Evolutionary conservation across 768 basidiomycete genomes (phyloP).

Genomic region (Filobasidium wieringae): DNA sequence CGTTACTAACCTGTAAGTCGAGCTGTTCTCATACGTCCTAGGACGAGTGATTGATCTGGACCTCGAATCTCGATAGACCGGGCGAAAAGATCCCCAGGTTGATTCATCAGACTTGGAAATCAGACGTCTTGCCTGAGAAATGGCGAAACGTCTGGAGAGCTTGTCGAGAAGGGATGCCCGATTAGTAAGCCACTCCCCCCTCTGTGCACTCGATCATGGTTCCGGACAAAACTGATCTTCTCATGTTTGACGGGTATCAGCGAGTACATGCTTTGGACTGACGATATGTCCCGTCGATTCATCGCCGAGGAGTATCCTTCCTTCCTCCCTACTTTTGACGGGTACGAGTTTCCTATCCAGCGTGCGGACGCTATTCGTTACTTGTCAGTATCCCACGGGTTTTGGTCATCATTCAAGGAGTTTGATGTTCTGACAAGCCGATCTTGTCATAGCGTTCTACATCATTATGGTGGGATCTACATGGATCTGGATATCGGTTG

Average conservation of each 20-base stretch:
- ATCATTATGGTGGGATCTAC: slow-evolving; percentile 91
- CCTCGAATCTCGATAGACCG: slow-evolving; percentile 41
- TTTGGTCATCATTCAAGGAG: neutral
- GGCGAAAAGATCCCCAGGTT: slow-evolving; percentile 77
- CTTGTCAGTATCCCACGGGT: slow-evolving; percentile 42
- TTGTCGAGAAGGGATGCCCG: slow-evolving; percentile 83
- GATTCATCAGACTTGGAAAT: slow-evolving; percentile 98
- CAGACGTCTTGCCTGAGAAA: slow-evolving; percentile 63
- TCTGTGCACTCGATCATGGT: slow-evolving; percentile 13
- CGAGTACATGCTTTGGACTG: slow-evolving; percentile 96
- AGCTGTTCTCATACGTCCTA: neutral
- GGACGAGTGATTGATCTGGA: neutral
- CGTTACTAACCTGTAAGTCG: slow-evolving; percentile 30
- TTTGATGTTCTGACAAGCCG: neutral
- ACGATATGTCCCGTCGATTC: slow-evolving; percentile 76
- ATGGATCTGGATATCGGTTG: slow-evolving; percentile 96
- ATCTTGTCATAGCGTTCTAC: slow-evolving; percentile 48
- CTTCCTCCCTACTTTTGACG: slow-evolving; percentile 88
- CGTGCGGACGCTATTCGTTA: slow-evolving; percentile 97
- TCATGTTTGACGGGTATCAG: too few relatives aligned
- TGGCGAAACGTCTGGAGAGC: slow-evolving; percentile 72
- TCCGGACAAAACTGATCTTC: too few relatives aligned
- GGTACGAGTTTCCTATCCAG: slow-evolving; percentile 81
- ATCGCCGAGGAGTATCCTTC: slow-evolving; percentile 76
- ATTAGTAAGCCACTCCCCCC: slow-evolving; percentile 60